Conservation (phyloP, 257 asterid genomes). For the Euphrasia confusa region DNA sequence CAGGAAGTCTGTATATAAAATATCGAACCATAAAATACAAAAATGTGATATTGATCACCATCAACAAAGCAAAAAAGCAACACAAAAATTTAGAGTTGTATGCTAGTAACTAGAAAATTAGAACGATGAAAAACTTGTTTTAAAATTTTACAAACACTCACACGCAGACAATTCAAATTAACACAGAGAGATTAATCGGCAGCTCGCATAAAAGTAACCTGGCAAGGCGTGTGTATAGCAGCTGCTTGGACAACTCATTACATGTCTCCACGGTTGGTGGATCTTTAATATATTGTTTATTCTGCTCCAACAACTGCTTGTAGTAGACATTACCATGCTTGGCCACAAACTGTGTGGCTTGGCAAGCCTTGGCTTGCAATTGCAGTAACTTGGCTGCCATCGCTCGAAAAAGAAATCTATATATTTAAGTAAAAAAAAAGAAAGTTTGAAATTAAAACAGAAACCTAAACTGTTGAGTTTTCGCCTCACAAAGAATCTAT, state of each 20-base stretch:
- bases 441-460: not conserved
- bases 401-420: slow-evolving; percentile 12
- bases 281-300: slow-evolving; percentile 34
- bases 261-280: slow-evolving; percentile 41
- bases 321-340: slow-evolving; percentile 34
- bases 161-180: not conserved
- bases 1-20: too few species aligned
- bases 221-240: slow-evolving; percentile 41
- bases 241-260: slow-evolving; percentile 31
- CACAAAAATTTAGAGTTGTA: not conserved
- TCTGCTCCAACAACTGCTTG: slow-evolving; percentile 38
- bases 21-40: too few species aligned
- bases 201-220: slow-evolving; percentile 24
- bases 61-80: too few species aligned
- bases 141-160: too few species aligned
- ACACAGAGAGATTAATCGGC: not conserved
- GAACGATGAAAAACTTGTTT: not conserved
- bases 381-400: slow-evolving; percentile 36
- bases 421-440: not conserved
- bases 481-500: not conserved
- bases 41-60: too few species aligned
- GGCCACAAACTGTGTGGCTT: slow-evolving; percentile 28
- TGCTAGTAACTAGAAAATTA: not conserved
- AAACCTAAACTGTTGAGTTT: not conserved
- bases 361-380: slow-evolving; percentile 34